Evolutionary conservation across 768 basidiomycete species (phyloP), one percentile per base, ranked within the genome.

Genomic region (Ramaria sp.): DNA sequence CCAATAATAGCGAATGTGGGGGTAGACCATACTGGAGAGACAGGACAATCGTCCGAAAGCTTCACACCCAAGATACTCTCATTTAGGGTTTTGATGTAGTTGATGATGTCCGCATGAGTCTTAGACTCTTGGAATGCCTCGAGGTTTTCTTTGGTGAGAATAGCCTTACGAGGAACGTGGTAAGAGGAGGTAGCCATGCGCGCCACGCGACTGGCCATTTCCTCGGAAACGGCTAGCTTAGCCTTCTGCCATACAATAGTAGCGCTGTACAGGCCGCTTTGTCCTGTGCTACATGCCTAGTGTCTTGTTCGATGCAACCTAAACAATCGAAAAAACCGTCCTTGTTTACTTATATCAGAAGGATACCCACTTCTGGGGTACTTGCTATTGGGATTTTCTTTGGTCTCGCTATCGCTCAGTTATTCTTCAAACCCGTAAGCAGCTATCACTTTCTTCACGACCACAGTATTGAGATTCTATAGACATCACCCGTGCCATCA

Each of bases 101-200:
- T 64, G 5, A 90, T 65, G 55, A 98, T 72, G 8, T 78, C 72
- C 22, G 72, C 65, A 62, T 92, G 81, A 0, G 92, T 85, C 45
- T 74, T 65, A 0, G 89, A 93, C 7, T 70, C 61, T 62, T 91
- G 83, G 64, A 96, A 99, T n/a, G 79, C 81, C 20, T 77, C 75
- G 0, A 98, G 78, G 60, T 97, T 93, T 4, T 75, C 78, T 28
- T 75, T 78, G 1, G 83, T 78, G 27, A 98, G 69, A 58, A 99
- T 88, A 24, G 69, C 72, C 70, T 94, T 95, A 39, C 69, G 69
- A 0, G 85, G 88, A 34, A 67, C 56, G 59, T 72, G 65, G 66
- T 74, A 86, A 3, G 68, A 25, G 24, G 32, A 18, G 20, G 6
- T 30, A 15, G 53, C 51, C 27, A 37, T 43, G 51, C 22, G 49